phyloP scores from a whole-genome alignment of 1,139 yeast genomes.

The Sugiyamaella japonica region DNA sequence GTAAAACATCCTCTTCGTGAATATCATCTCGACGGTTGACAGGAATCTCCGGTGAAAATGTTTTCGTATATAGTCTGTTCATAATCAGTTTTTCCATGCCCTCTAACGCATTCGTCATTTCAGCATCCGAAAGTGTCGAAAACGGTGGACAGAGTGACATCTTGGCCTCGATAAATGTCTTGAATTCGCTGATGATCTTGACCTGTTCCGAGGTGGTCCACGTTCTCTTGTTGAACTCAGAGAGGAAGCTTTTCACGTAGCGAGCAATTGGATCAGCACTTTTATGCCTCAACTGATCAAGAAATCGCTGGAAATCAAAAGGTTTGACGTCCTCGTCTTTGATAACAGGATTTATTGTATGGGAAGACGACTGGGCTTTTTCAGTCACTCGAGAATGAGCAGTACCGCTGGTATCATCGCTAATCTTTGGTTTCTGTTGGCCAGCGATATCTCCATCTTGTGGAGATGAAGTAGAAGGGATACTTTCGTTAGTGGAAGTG shows the following conservation, averaged over 20 bases:
- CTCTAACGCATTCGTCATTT: conserved; percentile 73
- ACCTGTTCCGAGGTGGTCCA: conserved; percentile 79
- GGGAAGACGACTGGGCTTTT: not conserved
- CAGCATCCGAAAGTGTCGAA: conserved; percentile 58
- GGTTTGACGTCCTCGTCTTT: conserved; percentile 37
- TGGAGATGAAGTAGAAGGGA: not conserved
- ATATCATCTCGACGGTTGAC: conserved; percentile 48
- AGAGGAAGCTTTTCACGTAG: conserved; percentile 73
- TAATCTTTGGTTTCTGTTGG: not conserved
- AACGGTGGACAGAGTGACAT: conserved; percentile 73
- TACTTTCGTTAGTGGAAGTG: not conserved
- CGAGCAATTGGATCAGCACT: conserved; percentile 88
- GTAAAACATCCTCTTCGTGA: conserved; percentile 60
- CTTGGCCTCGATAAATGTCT: conserved; percentile 59
- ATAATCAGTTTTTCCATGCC: conserved; percentile 91
- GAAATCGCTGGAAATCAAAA: conserved; percentile 81
- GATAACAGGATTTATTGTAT: conserved; percentile 11
- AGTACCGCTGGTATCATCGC: not conserved
- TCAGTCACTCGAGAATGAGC: not conserved
- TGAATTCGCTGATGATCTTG: conserved; percentile 73
- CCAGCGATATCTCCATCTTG: not conserved
- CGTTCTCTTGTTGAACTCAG: conserved; percentile 67
- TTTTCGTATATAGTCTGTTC: conserved; percentile 76
- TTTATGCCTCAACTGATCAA: conserved; percentile 67
- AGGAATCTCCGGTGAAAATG: conserved; percentile 77